These are phyloP conservation scores for Trichoderma endophyticum DNA, from an alignment of 2,329 filamentous ascomycete genomes.

Conservation along the genomic window DNA sequence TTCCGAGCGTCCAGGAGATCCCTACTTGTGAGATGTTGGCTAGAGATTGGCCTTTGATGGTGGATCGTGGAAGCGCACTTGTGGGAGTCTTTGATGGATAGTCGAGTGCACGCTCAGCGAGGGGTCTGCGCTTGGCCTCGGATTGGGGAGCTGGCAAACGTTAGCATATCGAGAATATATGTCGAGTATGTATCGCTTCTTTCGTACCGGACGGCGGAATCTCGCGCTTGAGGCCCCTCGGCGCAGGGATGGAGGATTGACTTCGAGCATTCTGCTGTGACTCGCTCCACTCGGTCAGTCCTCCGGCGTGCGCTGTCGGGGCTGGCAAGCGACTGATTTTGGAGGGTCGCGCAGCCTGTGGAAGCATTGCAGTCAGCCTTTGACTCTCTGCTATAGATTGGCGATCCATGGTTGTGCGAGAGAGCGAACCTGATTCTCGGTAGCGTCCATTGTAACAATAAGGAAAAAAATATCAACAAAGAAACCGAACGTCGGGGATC, in stretches of 20 bases:
- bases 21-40: constrained; percentile 32
- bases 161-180: neutral
- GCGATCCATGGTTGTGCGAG: neutral
- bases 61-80: constrained; percentile 40
- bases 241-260: constrained; percentile 41
- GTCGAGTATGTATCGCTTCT: neutral
- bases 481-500: neutral
- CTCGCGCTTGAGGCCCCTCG: constrained; percentile 51
- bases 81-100: constrained; percentile 40
- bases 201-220: constrained; percentile 43
- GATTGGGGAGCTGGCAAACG: constrained; percentile 47
- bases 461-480: neutral
- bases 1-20: neutral
- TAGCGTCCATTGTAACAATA: constrained; percentile 31
- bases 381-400: neutral
- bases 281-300: constrained; percentile 54
- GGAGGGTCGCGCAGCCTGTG: constrained; percentile 30
- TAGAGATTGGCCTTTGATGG: constrained; percentile 46
- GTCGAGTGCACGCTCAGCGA: constrained; percentile 54
- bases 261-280: constrained; percentile 58
- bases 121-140: constrained; percentile 59
- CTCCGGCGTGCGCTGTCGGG: constrained; percentile 28
- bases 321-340: constrained; percentile 34
- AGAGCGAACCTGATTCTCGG: constrained; percentile 32
- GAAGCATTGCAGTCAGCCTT: neutral